Conservation (phyloP, 768 basidiomycete genomes). For the Tylopilus plumbeoviolaceoides region DNA sequence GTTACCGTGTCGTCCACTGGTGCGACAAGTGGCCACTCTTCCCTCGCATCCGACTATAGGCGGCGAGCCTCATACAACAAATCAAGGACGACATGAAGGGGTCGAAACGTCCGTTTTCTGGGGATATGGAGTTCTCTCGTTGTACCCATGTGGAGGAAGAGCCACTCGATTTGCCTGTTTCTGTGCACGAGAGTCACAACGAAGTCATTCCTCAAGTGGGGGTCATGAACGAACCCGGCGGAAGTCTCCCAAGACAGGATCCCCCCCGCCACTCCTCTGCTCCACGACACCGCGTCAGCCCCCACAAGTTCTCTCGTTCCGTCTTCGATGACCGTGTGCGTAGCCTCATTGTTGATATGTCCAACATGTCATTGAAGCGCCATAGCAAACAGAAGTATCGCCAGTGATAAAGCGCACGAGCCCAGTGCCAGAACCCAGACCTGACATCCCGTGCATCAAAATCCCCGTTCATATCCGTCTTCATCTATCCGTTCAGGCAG, state of each 20-base stretch:
- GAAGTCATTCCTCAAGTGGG: constrained; percentile 26
- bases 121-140: constrained; percentile 55
- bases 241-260: constrained; percentile 22
- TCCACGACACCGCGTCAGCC: constrained; percentile 39
- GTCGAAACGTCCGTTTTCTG: constrained; percentile 68
- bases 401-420: constrained; percentile 9
- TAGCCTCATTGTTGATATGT: constrained; percentile 38
- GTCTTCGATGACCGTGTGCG: constrained; percentile 41
- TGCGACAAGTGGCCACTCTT: constrained; percentile 45
- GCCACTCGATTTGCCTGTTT: constrained; percentile 9
- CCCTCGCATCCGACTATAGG: constrained; percentile 70
- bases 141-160: constrained; percentile 24
- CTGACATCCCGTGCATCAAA: constrained; percentile 23
- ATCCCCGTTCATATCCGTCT: constrained; percentile 42
- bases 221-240: constrained; percentile 27
- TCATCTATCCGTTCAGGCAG: constrained; percentile 48
- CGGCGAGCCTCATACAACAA: constrained; percentile 78
- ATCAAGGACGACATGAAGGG: constrained; percentile 73
- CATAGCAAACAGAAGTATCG: constrained; percentile 27
- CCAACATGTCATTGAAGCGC: constrained; percentile 42
- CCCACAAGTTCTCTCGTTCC: constrained; percentile 38
- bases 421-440: constrained; percentile 2
- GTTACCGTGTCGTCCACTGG: constrained; percentile 27
- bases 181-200: constrained; percentile 19
- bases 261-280: constrained; percentile 33